Evolutionary conservation across 1,284 basidiomycete genomes (phyloP).

Genomic region (Heterobasidion irregulare): DNA sequence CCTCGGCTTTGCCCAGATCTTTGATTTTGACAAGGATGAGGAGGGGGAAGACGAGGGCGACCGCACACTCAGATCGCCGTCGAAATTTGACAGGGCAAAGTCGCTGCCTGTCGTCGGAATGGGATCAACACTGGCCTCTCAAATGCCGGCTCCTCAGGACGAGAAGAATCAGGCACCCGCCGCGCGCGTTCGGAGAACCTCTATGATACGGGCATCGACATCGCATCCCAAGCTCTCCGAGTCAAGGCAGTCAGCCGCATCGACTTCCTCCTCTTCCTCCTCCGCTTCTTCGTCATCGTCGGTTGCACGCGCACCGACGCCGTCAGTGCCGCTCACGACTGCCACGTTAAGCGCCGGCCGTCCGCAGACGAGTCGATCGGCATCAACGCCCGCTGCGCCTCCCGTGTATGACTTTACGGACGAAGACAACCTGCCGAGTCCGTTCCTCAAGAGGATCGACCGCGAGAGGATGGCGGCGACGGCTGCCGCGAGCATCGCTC

Average conservation of each 20-base stretch:
- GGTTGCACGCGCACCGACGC: neutral
- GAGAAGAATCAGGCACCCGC: neutral
- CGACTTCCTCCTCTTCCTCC: neutral
- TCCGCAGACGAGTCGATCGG: neutral
- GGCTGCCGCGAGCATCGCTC: neutral
- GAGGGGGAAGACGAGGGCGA: constrained; percentile 16
- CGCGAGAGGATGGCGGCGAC: constrained; percentile 20
- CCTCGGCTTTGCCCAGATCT: constrained; percentile 67
- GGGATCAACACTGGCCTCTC: neutral
- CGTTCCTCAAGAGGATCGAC: constrained; percentile 62
- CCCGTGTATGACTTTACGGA: constrained; percentile 61
- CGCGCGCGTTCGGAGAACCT: neutral
- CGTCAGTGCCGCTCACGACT: neutral
- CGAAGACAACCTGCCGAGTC: constrained; percentile 79
- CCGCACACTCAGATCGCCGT: constrained; percentile 20
- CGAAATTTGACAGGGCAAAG: constrained; percentile 9
- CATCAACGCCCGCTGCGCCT: constrained; percentile 8
- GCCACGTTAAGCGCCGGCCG: neutral
- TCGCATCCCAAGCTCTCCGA: neutral
- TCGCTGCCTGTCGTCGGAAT: neutral
- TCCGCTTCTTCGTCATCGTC: neutral
- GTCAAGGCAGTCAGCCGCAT: neutral
- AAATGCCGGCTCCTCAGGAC: neutral
- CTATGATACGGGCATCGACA: neutral
- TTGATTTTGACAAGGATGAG: constrained; percentile 45